phyloP scores from a whole-genome alignment of 2,329 filamentous ascomycete genomes.

The Metarhizium brunneum region DNA sequence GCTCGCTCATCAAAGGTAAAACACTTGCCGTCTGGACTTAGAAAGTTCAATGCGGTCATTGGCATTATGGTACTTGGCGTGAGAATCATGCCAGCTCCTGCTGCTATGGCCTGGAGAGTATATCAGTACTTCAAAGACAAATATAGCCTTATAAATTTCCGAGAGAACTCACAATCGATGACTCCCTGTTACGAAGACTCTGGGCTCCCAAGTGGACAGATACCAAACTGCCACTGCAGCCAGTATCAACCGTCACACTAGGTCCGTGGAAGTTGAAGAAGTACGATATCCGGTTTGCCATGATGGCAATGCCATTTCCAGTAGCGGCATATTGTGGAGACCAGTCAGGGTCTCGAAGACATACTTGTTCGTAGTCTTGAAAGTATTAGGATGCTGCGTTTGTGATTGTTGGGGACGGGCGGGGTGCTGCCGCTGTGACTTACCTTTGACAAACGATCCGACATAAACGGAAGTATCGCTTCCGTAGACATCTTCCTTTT shows the following conservation, averaged over 20 bases:
- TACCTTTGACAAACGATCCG: conserved; percentile 41
- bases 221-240: conserved; percentile 47
- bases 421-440: neutral
- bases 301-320: conserved; percentile 42
- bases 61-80: conserved; percentile 46
- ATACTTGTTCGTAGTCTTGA: conserved; percentile 40
- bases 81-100: conserved; percentile 43
- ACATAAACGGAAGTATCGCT: conserved; percentile 39
- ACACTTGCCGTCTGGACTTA: conserved; percentile 40
- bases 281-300: conserved; percentile 47
- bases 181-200: conserved; percentile 35
- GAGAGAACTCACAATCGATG: conserved; percentile 23
- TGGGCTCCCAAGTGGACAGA: conserved; percentile 44
- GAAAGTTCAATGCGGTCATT: conserved; percentile 44
- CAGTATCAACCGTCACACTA: conserved; percentile 49
- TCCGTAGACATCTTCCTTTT: conserved; percentile 32
- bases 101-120: conserved; percentile 32
- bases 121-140: neutral
- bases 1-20: conserved; percentile 49
- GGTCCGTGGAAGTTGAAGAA: conserved; percentile 45
- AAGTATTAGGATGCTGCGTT: neutral
- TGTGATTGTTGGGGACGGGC: neutral
- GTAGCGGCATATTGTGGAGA: conserved; percentile 43
- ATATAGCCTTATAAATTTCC: neutral
- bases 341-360: conserved; percentile 39